phyloP scores from a whole-genome alignment of 345 rosid genomes.

The Gossypium sturtianum region DNA sequence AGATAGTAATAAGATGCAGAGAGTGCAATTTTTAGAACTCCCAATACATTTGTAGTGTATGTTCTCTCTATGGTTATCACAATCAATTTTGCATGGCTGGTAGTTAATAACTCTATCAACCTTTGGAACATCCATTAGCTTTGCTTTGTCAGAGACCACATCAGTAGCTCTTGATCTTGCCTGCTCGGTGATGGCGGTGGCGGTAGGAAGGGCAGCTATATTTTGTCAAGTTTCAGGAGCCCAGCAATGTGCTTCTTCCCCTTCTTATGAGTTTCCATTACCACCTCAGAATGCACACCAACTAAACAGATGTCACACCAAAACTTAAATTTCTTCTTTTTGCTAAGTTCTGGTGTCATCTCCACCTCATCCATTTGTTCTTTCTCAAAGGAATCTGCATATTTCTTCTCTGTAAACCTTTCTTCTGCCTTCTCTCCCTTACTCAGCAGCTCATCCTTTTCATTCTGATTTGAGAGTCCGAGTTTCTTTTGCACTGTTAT shows the following conservation, averaged over 20 bases:
- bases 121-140: background rate
- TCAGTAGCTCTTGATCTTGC: background rate
- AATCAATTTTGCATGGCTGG: background rate
- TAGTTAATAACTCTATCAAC: background rate
- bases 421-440: background rate
- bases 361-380: conserved; percentile 5
- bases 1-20: background rate
- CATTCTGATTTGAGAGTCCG: conserved; percentile 14
- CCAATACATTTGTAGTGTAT: background rate
- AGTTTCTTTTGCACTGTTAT: conserved; percentile 5
- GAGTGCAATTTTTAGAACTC: background rate
- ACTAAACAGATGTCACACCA: conserved; percentile 54
- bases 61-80: background rate
- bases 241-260: conserved; percentile 49
- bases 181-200: background rate
- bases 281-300: conserved; percentile 22
- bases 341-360: conserved; percentile 8
- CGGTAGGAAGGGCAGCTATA: background rate
- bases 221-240: conserved; percentile 18
- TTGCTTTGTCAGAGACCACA: background rate
- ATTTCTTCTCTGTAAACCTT: background rate
- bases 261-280: conserved; percentile 39
- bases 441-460: background rate
- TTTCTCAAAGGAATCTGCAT: background rate
- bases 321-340: conserved; percentile 22